Conservation (phyloP, 2,329 filamentous ascomycete species). For the Fusarium virguliforme region DNA sequence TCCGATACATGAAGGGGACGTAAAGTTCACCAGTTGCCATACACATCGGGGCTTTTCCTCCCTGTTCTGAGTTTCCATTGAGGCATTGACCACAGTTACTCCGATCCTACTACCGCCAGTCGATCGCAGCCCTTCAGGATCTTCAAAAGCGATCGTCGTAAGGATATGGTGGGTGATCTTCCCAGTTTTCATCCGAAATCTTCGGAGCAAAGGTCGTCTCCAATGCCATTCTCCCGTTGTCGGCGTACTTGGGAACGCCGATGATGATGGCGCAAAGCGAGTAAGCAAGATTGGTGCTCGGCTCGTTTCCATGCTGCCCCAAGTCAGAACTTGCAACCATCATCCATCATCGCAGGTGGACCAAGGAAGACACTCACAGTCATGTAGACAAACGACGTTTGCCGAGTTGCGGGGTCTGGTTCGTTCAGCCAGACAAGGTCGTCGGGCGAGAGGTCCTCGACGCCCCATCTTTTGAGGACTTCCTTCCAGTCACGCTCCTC, state of each 20-base stretch:
- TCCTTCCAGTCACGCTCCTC: background rate
- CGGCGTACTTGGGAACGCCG: constrained; percentile 6
- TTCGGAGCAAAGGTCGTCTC: background rate
- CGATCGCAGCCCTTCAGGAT: background rate
- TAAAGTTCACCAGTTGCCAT: too few relatives aligned
- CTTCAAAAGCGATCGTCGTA: background rate
- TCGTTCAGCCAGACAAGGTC: constrained; percentile 13
- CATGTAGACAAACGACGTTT: constrained; percentile 7
- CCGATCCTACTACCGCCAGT: background rate
- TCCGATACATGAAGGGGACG: too few relatives aligned
- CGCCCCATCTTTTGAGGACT: background rate
- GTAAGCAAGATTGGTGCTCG: constrained; percentile 3
- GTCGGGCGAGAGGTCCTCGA: constrained; percentile 5
- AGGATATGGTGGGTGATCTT: background rate
- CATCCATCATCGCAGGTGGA: background rate
- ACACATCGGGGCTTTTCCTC: too few relatives aligned
- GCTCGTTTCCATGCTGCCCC: constrained; percentile 6
- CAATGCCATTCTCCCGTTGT: background rate
- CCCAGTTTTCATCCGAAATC: background rate
- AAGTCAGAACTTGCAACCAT: background rate
- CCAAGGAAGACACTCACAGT: constrained; percentile 8
- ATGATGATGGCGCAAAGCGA: constrained; percentile 12
- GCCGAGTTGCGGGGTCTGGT: background rate
- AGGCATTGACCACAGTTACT: too few relatives aligned
- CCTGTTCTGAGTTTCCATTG: too few relatives aligned